phyloP scores from a whole-genome alignment of 352 stramenopile species.

The Globisporangium barbulae region DNA sequence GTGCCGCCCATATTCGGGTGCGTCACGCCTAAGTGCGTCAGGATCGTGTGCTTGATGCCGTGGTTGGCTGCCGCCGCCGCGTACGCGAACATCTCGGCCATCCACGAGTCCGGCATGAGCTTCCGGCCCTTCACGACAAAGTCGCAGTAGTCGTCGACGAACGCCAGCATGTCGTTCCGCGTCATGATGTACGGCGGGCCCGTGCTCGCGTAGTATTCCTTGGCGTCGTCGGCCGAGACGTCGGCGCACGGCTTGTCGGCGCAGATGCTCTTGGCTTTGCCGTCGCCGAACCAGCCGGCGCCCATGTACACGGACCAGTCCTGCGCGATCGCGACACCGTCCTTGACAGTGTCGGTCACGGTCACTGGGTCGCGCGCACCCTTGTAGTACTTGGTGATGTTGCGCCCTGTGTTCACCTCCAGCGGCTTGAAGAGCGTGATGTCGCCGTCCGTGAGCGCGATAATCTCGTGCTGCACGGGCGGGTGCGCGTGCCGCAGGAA shows the following conservation, averaged over 20 bases:
- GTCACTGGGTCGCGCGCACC: constrained; percentile 12
- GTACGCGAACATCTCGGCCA: constrained; percentile 35
- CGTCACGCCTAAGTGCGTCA: constrained; percentile 23
- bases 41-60: constrained; percentile 29
- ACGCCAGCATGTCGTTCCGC: constrained; percentile 16
- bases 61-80: constrained; percentile 24
- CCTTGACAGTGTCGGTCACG: constrained; percentile 18
- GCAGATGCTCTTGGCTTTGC: constrained; percentile 15
- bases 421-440: constrained; percentile 20
- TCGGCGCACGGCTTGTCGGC: constrained; percentile 12
- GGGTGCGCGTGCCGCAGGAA: constrained; percentile 25
- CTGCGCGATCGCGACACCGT: constrained; percentile 25
- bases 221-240: constrained; percentile 14
- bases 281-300: constrained; percentile 5
- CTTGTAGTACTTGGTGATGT: constrained; percentile 20
- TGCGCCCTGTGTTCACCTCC: constrained; percentile 18
- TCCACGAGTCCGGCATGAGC: constrained; percentile 19
- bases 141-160: constrained; percentile 30
- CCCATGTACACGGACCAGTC: constrained; percentile 19
- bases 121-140: constrained; percentile 21
- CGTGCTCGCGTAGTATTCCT: constrained; percentile 24
- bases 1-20: constrained; percentile 16
- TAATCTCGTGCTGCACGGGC: constrained; percentile 17
- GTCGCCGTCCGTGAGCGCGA: constrained; percentile 25
- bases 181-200: constrained; percentile 42